These are phyloP conservation scores for Apostasia ramifera DNA, from an alignment of 106 monocot species.

Conservation along the genomic window DNA sequence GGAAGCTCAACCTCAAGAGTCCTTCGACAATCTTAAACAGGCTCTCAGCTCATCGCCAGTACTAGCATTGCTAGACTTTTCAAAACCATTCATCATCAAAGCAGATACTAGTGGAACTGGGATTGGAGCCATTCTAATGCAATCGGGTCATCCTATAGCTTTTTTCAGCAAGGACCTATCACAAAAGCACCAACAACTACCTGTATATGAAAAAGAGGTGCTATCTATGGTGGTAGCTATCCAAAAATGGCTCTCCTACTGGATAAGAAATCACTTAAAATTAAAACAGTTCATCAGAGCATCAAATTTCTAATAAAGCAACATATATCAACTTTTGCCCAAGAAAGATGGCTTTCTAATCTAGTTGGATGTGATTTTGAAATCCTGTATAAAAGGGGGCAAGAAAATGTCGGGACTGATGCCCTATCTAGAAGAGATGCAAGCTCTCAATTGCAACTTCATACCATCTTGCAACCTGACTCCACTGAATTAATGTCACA, in stretches of 20 bases:
- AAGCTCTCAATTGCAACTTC: background rate
- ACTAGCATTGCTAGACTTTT: background rate
- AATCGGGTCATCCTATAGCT: constrained; percentile 1
- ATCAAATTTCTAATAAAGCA: background rate
- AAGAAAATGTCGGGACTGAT: background rate
- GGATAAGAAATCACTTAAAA: background rate
- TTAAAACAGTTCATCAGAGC: constrained; percentile 1
- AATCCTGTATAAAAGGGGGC: constrained; percentile 1
- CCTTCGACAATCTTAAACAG: background rate
- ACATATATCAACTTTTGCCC: background rate
- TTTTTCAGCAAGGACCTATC: constrained; percentile 8
- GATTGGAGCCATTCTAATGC: constrained; percentile 6
- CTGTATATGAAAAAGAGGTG: background rate
- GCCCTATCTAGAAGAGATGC: background rate
- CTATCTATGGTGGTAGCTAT: too few relatives aligned
- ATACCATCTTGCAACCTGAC: background rate
- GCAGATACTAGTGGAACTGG: constrained; percentile 1
- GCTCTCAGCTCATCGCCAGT: background rate
- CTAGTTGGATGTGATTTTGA: constrained; percentile 1
- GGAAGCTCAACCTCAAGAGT: background rate
- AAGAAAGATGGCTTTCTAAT: constrained; percentile 1
- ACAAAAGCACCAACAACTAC: background rate
- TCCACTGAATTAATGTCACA: too few relatives aligned
- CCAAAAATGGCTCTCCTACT: background rate
- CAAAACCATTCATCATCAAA: background rate